Conservation (phyloP, 2,329 filamentous ascomycete genomes). For the Hypomyces rosellus region DNA sequence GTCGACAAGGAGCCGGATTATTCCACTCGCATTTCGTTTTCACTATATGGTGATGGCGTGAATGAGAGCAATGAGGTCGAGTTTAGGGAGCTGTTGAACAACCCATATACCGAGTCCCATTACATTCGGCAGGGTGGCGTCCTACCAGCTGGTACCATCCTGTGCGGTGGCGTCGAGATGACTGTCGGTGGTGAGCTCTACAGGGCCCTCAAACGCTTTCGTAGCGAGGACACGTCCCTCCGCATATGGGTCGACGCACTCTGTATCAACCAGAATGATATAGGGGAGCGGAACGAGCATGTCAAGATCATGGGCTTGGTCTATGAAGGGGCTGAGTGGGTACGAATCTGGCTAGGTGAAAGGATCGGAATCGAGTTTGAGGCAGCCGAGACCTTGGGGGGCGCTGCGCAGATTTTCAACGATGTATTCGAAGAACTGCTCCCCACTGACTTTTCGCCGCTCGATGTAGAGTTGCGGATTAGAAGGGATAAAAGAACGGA, state of each 20-base stretch:
- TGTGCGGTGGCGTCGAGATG: neutral
- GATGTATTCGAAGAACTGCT: neutral
- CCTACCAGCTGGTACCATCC: neutral
- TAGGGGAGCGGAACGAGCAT: neutral
- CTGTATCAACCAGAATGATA: conserved; percentile 4
- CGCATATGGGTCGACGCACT: conserved; percentile 4
- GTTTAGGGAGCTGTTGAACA: neutral
- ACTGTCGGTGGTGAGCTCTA: neutral
- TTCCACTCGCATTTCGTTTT: neutral
- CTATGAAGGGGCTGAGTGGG: neutral
- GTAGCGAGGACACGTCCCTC: neutral
- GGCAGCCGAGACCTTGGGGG: neutral
- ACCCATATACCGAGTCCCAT: neutral
- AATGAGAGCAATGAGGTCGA: neutral
- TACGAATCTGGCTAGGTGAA: conserved; percentile 2
- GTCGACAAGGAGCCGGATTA: neutral
- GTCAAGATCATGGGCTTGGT: neutral
- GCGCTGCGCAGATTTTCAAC: neutral
- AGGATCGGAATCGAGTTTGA: neutral
- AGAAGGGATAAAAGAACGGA: neutral
- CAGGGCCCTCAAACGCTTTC: neutral
- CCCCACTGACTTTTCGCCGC: neutral
- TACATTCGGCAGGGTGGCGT: neutral
- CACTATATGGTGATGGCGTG: neutral
- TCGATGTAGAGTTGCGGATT: neutral